Percentiles rank a stretch among this genome's conserved stretches.
Evolutionary conservation across 2,329 filamentous ascomycete species (phyloP).

Genomic region (Cercospora zeina): DNA sequence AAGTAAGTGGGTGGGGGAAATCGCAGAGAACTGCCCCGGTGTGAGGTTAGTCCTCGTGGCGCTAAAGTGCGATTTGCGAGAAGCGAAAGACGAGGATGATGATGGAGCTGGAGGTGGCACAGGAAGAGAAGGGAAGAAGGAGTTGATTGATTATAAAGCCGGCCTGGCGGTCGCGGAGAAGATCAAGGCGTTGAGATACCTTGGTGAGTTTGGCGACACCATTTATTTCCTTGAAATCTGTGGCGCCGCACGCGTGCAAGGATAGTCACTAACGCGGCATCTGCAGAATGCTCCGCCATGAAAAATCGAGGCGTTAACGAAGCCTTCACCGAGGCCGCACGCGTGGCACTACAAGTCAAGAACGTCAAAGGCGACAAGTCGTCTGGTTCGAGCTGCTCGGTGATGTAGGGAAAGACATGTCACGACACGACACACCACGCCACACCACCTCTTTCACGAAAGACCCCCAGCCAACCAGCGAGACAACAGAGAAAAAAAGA

Average conservation of each 20-base stretch:
- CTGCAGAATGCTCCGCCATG: slow-evolving; percentile 93
- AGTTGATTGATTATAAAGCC: slow-evolving; percentile 85
- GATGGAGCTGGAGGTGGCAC: slow-evolving; percentile 64
- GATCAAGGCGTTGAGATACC: slow-evolving; percentile 89
- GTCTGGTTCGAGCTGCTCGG: slow-evolving; percentile 21
- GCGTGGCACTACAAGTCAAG: slow-evolving; percentile 73
- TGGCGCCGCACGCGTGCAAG: neutral
- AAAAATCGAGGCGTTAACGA: slow-evolving; percentile 97
- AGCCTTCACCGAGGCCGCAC: slow-evolving; percentile 94
- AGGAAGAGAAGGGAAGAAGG: slow-evolving; percentile 53
- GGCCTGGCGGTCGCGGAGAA: slow-evolving; percentile 86
- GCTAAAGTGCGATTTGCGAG: slow-evolving; percentile 92
- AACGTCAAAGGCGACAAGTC: slow-evolving; percentile 50
- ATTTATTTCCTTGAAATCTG: too few species aligned
- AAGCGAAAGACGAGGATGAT: slow-evolving; percentile 66
- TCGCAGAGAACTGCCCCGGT: slow-evolving; percentile 93
- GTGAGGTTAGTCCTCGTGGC: slow-evolving; percentile 95
- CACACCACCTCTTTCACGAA: neutral
- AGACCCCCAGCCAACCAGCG: too few species aligned
- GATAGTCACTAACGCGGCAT: slow-evolving; percentile 4
- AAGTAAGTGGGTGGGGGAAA: slow-evolving; percentile 97
- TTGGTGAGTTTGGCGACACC: slow-evolving; percentile 53
- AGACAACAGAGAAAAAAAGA: neutral
- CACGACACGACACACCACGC: too few species aligned
- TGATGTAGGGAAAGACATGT: slow-evolving; percentile 22